A percentile compares a stretch with the other conserved stretches of the same genome.
phyloP scores from a whole-genome alignment of 768 basidiomycete species.

The Neoboletus magnificus region DNA sequence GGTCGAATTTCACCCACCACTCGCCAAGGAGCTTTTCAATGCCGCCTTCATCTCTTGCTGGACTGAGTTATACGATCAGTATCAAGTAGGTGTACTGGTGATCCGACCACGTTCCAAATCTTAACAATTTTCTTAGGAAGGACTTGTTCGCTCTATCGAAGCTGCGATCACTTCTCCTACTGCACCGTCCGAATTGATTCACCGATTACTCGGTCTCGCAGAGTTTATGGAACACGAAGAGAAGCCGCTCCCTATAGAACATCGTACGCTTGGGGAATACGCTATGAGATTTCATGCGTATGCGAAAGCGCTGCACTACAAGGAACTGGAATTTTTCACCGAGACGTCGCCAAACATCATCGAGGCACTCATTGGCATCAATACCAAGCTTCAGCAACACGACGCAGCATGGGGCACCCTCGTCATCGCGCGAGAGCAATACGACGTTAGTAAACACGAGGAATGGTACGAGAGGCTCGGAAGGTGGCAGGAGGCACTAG shows the following conservation, averaged over 20 bases:
- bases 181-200: conserved; percentile 85
- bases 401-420: conserved; percentile 98
- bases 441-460: conserved; percentile 89
- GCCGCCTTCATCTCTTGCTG: conserved; percentile 98
- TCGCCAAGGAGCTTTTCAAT: conserved; percentile 95
- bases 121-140: conserved; percentile 59
- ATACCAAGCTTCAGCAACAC: conserved; percentile 93
- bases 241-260: conserved; percentile 89
- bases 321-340: conserved; percentile 94
- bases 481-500: conserved; percentile 91
- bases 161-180: conserved; percentile 72
- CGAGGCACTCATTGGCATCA: conserved; percentile 93
- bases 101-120: not conserved
- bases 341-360: conserved; percentile 89
- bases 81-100: conserved; percentile 59
- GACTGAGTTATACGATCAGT: conserved; percentile 93
- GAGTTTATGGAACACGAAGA: conserved; percentile 99
- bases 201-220: conserved; percentile 86
- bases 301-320: conserved; percentile 97
- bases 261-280: conserved; percentile 89
- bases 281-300: conserved; percentile 92
- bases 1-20: conserved; percentile 85
- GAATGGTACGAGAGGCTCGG: conserved; percentile 98
- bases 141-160: conserved; percentile 88
- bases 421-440: conserved; percentile 83